Percentiles rank a stretch among this genome's conserved stretches.
Evolutionary conservation across 495 filamentous ascomycete species (phyloP).

Genomic region (Geoglossum glabrum): DNA sequence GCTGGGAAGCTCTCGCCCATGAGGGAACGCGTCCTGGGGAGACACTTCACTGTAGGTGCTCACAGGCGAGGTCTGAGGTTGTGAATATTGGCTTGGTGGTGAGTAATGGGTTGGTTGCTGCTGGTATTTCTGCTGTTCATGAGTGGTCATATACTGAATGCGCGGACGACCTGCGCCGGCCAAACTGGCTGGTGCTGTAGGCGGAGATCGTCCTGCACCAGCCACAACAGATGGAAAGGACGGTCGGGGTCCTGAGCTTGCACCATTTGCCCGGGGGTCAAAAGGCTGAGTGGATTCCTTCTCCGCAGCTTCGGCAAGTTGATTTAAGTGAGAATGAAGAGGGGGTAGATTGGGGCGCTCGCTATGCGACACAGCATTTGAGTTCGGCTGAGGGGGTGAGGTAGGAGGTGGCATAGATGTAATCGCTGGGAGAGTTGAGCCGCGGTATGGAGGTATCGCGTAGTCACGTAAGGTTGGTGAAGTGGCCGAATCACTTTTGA

Average conservation of each 20-base stretch:
- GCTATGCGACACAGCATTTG: background rate
- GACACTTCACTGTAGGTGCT: background rate
- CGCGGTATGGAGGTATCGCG: background rate
- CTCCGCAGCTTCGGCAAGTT: conserved; percentile 6
- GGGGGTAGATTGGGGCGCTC: background rate
- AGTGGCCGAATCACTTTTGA: background rate
- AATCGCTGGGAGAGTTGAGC: background rate
- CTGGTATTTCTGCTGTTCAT: background rate
- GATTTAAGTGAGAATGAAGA: background rate
- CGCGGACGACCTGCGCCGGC: background rate
- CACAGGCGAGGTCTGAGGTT: background rate
- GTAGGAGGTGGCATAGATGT: background rate
- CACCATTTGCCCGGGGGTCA: background rate
- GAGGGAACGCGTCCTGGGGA: background rate
- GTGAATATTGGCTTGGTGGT: background rate
- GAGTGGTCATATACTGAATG: background rate
- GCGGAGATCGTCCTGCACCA: background rate
- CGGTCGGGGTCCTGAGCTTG: background rate
- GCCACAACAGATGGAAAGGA: background rate
- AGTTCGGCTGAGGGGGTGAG: background rate
- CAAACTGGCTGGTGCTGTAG: background rate
- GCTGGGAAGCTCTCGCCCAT: conserved; percentile 1
- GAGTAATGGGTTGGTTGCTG: background rate
- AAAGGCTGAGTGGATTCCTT: background rate
- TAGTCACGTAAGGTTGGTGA: background rate